These are phyloP conservation scores for Phytophthora hibernalis DNA, from an alignment of 352 stramenopile species.

Conservation along the genomic window DNA sequence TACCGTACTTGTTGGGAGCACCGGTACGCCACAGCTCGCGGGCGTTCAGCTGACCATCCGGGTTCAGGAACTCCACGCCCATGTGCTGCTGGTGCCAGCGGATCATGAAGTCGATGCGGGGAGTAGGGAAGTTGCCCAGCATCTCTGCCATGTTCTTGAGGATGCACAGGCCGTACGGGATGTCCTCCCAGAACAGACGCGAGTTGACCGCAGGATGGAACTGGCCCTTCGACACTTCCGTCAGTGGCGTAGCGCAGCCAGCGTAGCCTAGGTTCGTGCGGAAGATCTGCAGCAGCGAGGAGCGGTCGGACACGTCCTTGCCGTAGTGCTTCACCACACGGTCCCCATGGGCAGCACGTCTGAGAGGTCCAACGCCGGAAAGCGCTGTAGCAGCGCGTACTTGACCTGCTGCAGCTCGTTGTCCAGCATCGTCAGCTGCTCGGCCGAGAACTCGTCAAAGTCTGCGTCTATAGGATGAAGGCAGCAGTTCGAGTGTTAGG, in stretches of 20 bases:
- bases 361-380: conserved; percentile 91
- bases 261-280: conserved; percentile 92
- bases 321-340: conserved; percentile 94
- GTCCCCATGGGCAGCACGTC: conserved; percentile 91
- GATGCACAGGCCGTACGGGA: conserved; percentile 93
- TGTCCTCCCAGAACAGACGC: conserved; percentile 93
- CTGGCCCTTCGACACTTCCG: conserved; percentile 71
- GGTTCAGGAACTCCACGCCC: conserved; percentile 86
- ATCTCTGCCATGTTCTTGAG: conserved; percentile 95
- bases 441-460: conserved; percentile 93
- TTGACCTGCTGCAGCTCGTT: conserved; percentile 95
- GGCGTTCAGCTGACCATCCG: conserved; percentile 91
- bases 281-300: conserved; percentile 92
- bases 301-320: conserved; percentile 89
- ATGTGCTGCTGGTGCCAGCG: conserved; percentile 94
- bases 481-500: conserved; percentile 8
- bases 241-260: conserved; percentile 89
- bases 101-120: conserved; percentile 94
- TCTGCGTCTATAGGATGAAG: conserved; percentile 73
- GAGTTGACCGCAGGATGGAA: conserved; percentile 89
- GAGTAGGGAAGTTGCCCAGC: conserved; percentile 93
- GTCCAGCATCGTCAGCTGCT: conserved; percentile 92
- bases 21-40: conserved; percentile 89
- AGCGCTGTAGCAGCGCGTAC: conserved; percentile 88
- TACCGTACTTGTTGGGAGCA: conserved; percentile 92